phyloP scores from a whole-genome alignment of 495 filamentous ascomycete species.

The Penicillium roqueforti region DNA sequence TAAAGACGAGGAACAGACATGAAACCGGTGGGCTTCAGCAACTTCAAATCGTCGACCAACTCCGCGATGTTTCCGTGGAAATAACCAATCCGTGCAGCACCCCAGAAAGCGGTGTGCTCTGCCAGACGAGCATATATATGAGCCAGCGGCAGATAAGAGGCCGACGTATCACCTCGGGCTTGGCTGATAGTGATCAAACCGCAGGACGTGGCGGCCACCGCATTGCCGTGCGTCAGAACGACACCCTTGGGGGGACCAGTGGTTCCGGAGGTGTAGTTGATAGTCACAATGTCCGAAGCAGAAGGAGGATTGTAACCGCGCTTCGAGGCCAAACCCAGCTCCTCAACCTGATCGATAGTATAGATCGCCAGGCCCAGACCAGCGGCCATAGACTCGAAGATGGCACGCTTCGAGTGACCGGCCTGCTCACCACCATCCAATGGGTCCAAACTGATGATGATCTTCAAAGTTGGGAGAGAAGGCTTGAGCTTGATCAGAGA shows the following conservation, averaged over 20 bases:
- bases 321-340: constrained; percentile 64
- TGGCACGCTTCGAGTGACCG: constrained; percentile 71
- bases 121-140: constrained; percentile 87
- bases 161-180: constrained; percentile 52
- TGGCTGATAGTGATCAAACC: constrained; percentile 51
- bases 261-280: constrained; percentile 97
- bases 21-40: constrained; percentile 76
- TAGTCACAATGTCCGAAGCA: constrained; percentile 77
- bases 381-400: constrained; percentile 70
- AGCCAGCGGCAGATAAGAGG: constrained; percentile 90
- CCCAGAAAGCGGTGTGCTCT: constrained; percentile 71
- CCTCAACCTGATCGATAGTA: constrained; percentile 73
- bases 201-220: constrained; percentile 65
- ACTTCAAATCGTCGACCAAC: constrained; percentile 87
- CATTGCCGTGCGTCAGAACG: constrained; percentile 75
- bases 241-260: constrained; percentile 95
- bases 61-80: constrained; percentile 90
- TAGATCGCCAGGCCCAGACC: constrained; percentile 71
- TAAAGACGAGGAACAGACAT: constrained; percentile 87
- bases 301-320: constrained; percentile 62
- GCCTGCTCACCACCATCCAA: constrained; percentile 73
- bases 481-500: constrained; percentile 81
- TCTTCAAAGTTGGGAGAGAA: constrained; percentile 70
- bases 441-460: constrained; percentile 87
- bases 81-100: constrained; percentile 78